A percentile compares a stretch with the other conserved stretches of the same genome.
Evolutionary conservation across 1,284 basidiomycete species (phyloP).

Genomic region (Sanghuangporus weigelae): DNA sequence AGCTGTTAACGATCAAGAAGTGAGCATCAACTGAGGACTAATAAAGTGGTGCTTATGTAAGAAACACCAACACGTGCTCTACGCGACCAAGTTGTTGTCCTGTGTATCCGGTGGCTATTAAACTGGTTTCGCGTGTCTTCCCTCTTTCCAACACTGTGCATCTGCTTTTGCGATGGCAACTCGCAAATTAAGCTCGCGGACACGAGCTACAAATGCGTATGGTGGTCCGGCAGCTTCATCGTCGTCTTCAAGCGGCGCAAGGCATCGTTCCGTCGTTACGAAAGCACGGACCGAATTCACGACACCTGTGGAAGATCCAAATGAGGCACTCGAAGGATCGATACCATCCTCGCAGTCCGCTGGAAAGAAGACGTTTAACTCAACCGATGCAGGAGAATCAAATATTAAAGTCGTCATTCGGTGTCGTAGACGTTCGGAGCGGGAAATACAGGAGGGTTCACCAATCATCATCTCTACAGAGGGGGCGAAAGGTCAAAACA

Average conservation of each 20-base stretch:
- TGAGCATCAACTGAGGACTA: neutral
- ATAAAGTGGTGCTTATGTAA: neutral
- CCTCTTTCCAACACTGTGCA: neutral
- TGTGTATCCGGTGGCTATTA: neutral
- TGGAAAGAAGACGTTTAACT: constrained; percentile 16
- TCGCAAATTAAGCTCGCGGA: constrained; percentile 12
- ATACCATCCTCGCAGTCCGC: constrained; percentile 9
- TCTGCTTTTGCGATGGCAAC: constrained; percentile 12
- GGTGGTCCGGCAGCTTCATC: constrained; percentile 22
- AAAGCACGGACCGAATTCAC: constrained; percentile 28
- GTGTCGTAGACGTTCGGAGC: constrained; percentile 76
- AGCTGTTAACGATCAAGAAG: neutral
- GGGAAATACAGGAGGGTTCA: constrained; percentile 76
- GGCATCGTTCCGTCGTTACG: constrained; percentile 29
- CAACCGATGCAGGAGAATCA: constrained; percentile 47
- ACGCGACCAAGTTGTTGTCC: constrained; percentile 8
- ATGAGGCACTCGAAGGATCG: constrained; percentile 3
- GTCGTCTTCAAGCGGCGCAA: constrained; percentile 8
- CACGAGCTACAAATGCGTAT: constrained; percentile 10
- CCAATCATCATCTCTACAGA: constrained; percentile 77
- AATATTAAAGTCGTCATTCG: constrained; percentile 93
- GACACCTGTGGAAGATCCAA: constrained; percentile 25
- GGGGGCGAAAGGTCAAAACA: constrained; percentile 66
- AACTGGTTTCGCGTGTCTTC: neutral
- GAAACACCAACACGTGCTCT: neutral